Percentiles rank a stretch among this genome's conserved stretches.
Evolutionary conservation across 176 grass and related monocot species (phyloP).

Genomic region (Oryza glumipatula): DNA sequence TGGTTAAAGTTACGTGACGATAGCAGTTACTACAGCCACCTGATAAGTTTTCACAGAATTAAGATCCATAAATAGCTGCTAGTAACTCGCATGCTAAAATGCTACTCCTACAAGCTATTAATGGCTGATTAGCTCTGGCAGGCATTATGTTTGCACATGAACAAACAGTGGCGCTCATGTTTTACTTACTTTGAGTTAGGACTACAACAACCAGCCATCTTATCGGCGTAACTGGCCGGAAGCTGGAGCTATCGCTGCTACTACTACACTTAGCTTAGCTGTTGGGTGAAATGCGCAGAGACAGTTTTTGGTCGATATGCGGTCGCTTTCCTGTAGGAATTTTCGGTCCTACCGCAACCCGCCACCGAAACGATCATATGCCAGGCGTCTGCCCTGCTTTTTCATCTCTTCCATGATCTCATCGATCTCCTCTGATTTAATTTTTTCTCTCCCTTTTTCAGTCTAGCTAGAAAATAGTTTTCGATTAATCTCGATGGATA

Average conservation of each 20-base stretch:
- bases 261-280: not conserved
- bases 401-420: not conserved
- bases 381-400: conserved; percentile 7
- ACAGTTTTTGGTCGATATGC: conserved; percentile 50
- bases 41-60: too few relatives aligned
- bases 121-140: not conserved
- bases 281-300: conserved; percentile 9
- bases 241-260: not conserved
- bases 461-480: not conserved
- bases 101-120: not conserved
- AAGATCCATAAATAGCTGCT: not conserved
- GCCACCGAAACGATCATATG: conserved; percentile 48
- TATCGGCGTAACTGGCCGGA: not conserved
- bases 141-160: not conserved
- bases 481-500: not conserved
- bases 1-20: too few relatives aligned
- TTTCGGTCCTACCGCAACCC: conserved; percentile 52
- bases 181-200: not conserved
- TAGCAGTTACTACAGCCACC: too few relatives aligned
- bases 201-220: not conserved
- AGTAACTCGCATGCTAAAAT: not conserved
- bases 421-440: not conserved
- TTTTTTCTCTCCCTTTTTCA: too few relatives aligned
- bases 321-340: conserved; percentile 54
- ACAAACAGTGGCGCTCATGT: not conserved